Evolutionary conservation across 768 basidiomycete species (phyloP).

Genomic region (Collybia nuda): DNA sequence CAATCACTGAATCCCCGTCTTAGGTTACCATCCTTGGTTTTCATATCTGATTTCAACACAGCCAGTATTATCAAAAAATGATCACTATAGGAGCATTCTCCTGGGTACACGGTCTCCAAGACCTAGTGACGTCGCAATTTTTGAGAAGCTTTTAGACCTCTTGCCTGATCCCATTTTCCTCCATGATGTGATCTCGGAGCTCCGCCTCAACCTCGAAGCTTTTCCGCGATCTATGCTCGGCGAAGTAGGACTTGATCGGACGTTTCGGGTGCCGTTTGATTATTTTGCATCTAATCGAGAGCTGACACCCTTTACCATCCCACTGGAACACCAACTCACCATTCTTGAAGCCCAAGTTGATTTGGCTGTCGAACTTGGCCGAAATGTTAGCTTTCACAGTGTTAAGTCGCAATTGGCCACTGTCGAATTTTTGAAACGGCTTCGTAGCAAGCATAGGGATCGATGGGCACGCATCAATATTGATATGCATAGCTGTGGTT

Average conservation of each 20-base stretch:
- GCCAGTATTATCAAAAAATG: slow-evolving; percentile 48
- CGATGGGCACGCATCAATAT: slow-evolving; percentile 71
- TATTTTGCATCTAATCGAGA: slow-evolving; percentile 47
- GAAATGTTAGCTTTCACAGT: slow-evolving; percentile 86
- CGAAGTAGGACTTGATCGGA: slow-evolving; percentile 89
- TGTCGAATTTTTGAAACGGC: slow-evolving; percentile 57
- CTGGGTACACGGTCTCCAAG: slow-evolving; percentile 26
- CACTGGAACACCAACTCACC: slow-evolving; percentile 75
- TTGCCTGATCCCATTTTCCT: slow-evolving; percentile 78
- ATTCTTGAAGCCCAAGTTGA: slow-evolving; percentile 84
- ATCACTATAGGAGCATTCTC: slow-evolving; percentile 78
- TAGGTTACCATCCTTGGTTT: slow-evolving; percentile 96
- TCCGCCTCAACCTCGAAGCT: slow-evolving; percentile 57
- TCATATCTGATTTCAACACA: slow-evolving; percentile 68
- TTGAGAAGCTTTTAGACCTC: slow-evolving; percentile 55
- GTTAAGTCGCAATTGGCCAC: slow-evolving; percentile 77
- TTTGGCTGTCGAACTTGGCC: slow-evolving; percentile 74
- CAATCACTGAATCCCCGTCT: slow-evolving; percentile 1
- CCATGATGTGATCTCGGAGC: slow-evolving; percentile 50
- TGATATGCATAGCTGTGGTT: slow-evolving; percentile 88
- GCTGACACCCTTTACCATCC: slow-evolving; percentile 77
- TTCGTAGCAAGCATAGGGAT: slow-evolving; percentile 56
- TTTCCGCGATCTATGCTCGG: slow-evolving; percentile 83
- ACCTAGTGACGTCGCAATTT: slow-evolving; percentile 34
- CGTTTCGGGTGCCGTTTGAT: slow-evolving; percentile 69